These are phyloP conservation scores for Neonectria punicea DNA, from an alignment of 2,329 filamentous ascomycete genomes.

Conservation along the genomic window DNA sequence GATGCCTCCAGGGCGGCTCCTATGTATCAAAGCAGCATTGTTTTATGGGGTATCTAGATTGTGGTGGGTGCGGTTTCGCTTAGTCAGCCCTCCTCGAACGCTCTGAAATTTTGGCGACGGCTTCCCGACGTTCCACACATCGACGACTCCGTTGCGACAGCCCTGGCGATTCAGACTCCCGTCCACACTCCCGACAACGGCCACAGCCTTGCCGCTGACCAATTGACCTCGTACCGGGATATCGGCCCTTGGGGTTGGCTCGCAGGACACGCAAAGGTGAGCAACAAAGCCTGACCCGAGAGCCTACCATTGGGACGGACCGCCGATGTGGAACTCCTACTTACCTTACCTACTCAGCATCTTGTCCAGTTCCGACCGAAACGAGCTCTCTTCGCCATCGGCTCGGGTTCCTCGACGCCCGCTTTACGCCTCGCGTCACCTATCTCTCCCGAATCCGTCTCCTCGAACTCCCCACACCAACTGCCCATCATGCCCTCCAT, in stretches of 20 bases:
- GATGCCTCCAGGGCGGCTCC: neutral
- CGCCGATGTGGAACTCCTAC: conserved; percentile 15
- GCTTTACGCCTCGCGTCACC: neutral
- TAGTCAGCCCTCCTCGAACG: conserved; percentile 33
- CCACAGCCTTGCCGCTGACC: conserved; percentile 10
- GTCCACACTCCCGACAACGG: conserved; percentile 19
- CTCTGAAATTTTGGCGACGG: conserved; percentile 39
- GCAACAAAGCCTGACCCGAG: neutral
- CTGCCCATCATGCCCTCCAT: conserved; percentile 59
- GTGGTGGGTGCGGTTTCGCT: neutral
- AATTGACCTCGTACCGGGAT: conserved; percentile 9
- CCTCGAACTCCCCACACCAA: neutral
- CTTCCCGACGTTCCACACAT: conserved; percentile 15
- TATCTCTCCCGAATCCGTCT: neutral
- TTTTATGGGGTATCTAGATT: conserved; percentile 12
- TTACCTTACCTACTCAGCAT: conserved; percentile 16
- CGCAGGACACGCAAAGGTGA: conserved; percentile 26
- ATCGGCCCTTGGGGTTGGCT: neutral
- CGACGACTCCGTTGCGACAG: conserved; percentile 23
- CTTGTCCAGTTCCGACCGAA: conserved; percentile 10
- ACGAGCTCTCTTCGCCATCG: conserved; percentile 2
- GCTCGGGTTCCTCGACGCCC: neutral
- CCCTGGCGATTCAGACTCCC: conserved; percentile 16
- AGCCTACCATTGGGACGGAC: neutral
- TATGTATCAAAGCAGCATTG: conserved; percentile 27